Base-by-base conservation (phyloP, 352 stramenopile species). In the Phytophthora vignae region DNA sequence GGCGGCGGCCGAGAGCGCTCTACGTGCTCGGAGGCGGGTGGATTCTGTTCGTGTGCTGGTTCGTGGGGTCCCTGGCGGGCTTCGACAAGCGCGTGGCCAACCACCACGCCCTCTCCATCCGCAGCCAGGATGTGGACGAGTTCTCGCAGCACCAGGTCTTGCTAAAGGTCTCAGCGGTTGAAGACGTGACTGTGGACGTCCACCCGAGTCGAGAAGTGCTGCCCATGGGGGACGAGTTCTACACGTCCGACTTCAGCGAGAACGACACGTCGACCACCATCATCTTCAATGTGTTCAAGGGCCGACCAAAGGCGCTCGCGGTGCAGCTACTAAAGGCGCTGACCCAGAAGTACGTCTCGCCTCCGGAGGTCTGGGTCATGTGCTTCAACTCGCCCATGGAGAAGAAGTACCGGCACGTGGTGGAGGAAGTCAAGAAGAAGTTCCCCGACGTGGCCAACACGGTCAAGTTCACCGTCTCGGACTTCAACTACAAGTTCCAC, bases 261-360 rank as follows among this genome's bases (percentile, higher is more conserved):
- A 59, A 74, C 49, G 81, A 85, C 29, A 89, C 81, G 19, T 90
- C 82, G 11, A 90, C 84, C 15, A 91, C 84, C 11, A 91, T 91
- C 72, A 91, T 91, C 67, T 90, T 91, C 66, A 91, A 91, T 67
- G 65, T 89, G 22, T 91, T 87, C 70, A 87, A 89, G 56, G 82
- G 84, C 8, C 73, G 77, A 54, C 71, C 78, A 1, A 71, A 78
- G 8, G 80, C 81, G 5, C 71, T 91, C 2, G 73, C 74, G 3
- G 69, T 83, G 53, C 84, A 91, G 60, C 60, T 91, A 15, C 29
- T 74, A 10, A 71, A 71, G 7, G 84, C 83, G 0, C 40, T 78
- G 6, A 50, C 50, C 1, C 83, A 89, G 42, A 66, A 87, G 29
- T 49, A 78, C 27, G 77, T 89, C 4, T 50, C 65, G n/a, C 56